phyloP scores from a whole-genome alignment of 257 asterid species.

The Petunia secreta region DNA sequence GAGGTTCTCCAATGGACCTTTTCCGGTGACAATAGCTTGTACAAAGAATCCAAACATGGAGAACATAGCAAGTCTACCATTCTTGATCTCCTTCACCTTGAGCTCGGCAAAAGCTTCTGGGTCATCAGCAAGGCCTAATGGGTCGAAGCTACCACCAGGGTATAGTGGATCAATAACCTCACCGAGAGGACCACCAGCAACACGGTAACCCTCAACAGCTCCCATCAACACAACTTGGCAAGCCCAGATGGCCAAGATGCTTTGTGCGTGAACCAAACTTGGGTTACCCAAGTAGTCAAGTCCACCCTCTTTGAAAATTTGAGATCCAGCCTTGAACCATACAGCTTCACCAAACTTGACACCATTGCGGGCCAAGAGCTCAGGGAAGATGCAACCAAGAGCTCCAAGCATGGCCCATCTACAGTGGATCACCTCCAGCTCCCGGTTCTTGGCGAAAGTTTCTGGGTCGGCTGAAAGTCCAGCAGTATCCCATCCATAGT shows the following conservation, averaged over 20 bases:
- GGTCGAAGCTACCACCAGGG: constrained; percentile 64
- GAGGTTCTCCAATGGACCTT: constrained; percentile 41
- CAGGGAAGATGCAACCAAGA: constrained; percentile 50
- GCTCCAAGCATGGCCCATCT: constrained; percentile 59
- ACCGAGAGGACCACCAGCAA: constrained; percentile 54
- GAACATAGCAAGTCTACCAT: constrained; percentile 56
- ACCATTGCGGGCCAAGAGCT: constrained; percentile 46
- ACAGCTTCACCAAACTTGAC: constrained; percentile 52
- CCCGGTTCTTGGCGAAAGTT: constrained; percentile 47
- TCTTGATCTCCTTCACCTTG: constrained; percentile 59
- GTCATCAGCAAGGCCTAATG: constrained; percentile 60
- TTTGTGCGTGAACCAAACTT: constrained; percentile 45
- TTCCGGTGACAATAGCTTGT: constrained; percentile 50
- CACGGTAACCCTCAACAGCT: constrained; percentile 50
- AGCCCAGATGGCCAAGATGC: constrained; percentile 53
- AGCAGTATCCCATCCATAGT: constrained; percentile 57
- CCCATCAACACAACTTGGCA: constrained; percentile 50
- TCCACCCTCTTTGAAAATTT: constrained; percentile 50
- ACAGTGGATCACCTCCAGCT: constrained; percentile 43
- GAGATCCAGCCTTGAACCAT: constrained; percentile 52
- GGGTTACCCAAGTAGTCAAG: constrained; percentile 52
- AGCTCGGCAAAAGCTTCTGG: constrained; percentile 63
- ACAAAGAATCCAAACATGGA: constrained; percentile 55
- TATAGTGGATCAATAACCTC: constrained; percentile 52
- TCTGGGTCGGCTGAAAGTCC: constrained; percentile 58